Conservation (phyloP, 2,329 filamentous ascomycete genomes). For the Rhinocladiella similis region DNA sequence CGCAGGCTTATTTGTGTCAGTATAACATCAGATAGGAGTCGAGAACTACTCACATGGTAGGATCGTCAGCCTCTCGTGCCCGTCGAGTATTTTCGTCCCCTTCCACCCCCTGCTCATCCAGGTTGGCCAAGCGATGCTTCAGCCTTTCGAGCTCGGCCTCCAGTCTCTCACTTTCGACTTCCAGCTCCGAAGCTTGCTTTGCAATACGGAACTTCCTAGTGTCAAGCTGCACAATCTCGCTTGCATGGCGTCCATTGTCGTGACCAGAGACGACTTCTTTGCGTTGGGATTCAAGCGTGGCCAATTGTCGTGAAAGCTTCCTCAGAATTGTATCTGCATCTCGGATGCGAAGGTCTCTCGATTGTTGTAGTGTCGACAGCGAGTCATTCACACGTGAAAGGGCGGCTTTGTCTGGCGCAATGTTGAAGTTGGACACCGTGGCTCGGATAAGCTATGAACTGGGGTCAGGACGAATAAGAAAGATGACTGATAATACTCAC, state of each 20-base stretch:
- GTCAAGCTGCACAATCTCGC: slow-evolving; percentile 81
- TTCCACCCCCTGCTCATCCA: slow-evolving; percentile 85
- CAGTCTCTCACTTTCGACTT: slow-evolving; percentile 93
- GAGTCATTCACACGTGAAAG: slow-evolving; percentile 83
- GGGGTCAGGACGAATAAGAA: slow-evolving; percentile 15
- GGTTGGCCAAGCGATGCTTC: slow-evolving; percentile 71
- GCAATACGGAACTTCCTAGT: slow-evolving; percentile 92
- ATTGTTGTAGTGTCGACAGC: slow-evolving; percentile 77
- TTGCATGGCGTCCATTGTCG: slow-evolving; percentile 76
- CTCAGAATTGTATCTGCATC: slow-evolving; percentile 68
- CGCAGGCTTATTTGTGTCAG: slow-evolving; percentile 57
- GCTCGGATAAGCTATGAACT: slow-evolving; percentile 75
- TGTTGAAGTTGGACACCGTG: slow-evolving; percentile 94
- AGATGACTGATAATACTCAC: slow-evolving; percentile 50
- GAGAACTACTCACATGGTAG: slow-evolving; percentile 42
- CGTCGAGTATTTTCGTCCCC: slow-evolving; percentile 58
- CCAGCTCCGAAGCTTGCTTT: slow-evolving; percentile 84
- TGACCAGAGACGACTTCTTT: slow-evolving; percentile 70
- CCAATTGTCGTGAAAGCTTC: slow-evolving; percentile 73
- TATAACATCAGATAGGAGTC: slow-evolving; percentile 5
- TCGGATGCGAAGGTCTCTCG: slow-evolving; percentile 74
- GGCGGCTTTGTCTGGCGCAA: slow-evolving; percentile 79
- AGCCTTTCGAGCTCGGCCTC: slow-evolving; percentile 75
- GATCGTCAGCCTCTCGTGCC: slow-evolving; percentile 52
- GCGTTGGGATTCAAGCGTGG: slow-evolving; percentile 73